These are phyloP conservation scores for Phytophthora foliorum DNA, from an alignment of 352 stramenopile species.

Conservation along the genomic window DNA sequence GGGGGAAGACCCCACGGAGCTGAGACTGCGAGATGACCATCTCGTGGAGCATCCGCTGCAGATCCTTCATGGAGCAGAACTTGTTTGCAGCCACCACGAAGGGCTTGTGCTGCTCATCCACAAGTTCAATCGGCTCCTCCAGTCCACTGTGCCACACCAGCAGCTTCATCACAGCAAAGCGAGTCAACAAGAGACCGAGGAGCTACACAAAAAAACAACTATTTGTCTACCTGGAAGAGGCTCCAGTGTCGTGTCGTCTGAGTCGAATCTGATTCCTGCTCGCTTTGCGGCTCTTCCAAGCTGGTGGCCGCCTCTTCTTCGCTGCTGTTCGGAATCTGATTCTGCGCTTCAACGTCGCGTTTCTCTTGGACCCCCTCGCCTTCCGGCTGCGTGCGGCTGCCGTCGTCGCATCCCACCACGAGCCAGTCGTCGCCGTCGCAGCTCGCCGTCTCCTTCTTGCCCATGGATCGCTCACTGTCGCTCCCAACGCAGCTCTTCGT, in stretches of 20 bases:
- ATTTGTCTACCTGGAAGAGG: constrained; percentile 18
- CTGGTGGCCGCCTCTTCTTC: not conserved
- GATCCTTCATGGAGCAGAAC: constrained; percentile 7
- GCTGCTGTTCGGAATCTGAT: constrained; percentile 26
- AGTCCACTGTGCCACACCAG: constrained; percentile 39
- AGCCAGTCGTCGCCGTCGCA: constrained; percentile 40
- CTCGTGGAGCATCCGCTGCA: constrained; percentile 19
- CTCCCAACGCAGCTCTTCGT: constrained; percentile 6
- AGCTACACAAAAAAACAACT: too few species aligned
- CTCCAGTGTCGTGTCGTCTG: constrained; percentile 9
- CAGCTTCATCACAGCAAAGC: constrained; percentile 25
- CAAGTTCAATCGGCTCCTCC: constrained; percentile 25
- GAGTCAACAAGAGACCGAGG: not conserved
- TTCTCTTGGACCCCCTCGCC: not conserved
- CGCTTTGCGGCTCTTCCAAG: not conserved
- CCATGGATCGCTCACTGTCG: not conserved
- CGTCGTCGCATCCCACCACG: constrained; percentile 25
- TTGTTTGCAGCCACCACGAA: constrained; percentile 46
- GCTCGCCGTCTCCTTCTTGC: constrained; percentile 7
- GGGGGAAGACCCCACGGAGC: constrained; percentile 47
- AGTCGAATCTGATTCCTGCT: constrained; percentile 23
- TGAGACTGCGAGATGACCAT: constrained; percentile 47
- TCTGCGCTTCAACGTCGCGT: constrained; percentile 22
- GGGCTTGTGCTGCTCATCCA: constrained; percentile 36
- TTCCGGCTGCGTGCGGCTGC: not conserved